Base-by-base conservation (phyloP, 495 filamentous ascomycete genomes). In the Penicillium canariense region DNA sequence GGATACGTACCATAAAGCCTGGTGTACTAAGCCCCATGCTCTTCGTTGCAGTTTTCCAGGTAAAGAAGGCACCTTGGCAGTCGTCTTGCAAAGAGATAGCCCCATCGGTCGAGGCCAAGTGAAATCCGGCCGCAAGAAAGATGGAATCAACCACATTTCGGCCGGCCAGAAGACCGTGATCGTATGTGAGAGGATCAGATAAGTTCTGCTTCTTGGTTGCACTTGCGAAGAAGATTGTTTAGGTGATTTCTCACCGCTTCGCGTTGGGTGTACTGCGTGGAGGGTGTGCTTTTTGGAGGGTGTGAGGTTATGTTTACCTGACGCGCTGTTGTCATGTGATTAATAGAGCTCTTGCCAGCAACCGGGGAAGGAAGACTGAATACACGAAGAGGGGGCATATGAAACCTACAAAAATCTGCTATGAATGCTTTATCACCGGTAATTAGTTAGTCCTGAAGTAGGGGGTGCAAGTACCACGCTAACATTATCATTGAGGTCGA, bases 21-120 rank as follows among this genome's bases (percentile, higher is more conserved):
- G 48, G 45, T 69, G 70, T 6, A 71, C 3, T 20, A 68, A 2
- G 23, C 61, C 68, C 52, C 61, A 52, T 22, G 38, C 54, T 53
- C 27, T 56, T 23, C 47, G 35, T 27, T 17, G 32, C 14, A 18
- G 4, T 22, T 49, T 56, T 11, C 56, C 38, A 14, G 59, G 56
- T 17, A 42, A 0, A 31, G 22, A 11, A 6, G 62, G 59, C 18
- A 60, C 12, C 22, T 22, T 6, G 5, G 62, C 55, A 18, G 55
- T 55, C 2, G 18, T 46, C 28, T 59, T 27, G 14, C 34, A 55
- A 27, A 68, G 52, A 40, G 55, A 50, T 47, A 38, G 32, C 14
- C 32, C 12, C 47, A 63, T 52, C 17, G 32, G 60, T 40, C 26
- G 56, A 23, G 60, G 60, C 60, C 60, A 66, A n/a, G 57, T 64